phyloP scores from a whole-genome alignment of 768 basidiomycete genomes.

The Auricularia heimuer region DNA sequence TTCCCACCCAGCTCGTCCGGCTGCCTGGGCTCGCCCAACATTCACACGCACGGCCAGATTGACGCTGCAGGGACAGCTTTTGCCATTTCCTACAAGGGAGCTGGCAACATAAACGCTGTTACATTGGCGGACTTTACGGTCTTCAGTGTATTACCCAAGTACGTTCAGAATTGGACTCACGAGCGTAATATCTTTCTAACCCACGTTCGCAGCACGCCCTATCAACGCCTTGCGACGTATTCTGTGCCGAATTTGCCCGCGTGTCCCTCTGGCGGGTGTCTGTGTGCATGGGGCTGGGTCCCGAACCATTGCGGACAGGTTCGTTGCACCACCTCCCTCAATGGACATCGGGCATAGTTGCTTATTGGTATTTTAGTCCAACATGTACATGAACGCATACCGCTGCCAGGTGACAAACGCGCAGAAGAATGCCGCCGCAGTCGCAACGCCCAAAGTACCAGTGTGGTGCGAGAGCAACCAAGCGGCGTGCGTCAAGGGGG shows the following conservation, averaged over 20 bases:
- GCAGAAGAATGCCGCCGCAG: neutral
- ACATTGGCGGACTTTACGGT: constrained; percentile 1
- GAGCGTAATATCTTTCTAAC: too few species aligned
- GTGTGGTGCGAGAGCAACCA: constrained; percentile 7
- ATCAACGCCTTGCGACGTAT: constrained; percentile 6
- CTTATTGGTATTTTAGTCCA: neutral
- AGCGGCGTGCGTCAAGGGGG: constrained; percentile 3
- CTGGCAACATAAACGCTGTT: neutral
- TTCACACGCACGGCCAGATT: neutral
- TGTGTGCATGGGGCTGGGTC: constrained; percentile 6
- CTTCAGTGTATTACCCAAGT: constrained; percentile 2
- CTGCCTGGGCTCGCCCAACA: neutral
- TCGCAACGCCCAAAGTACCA: neutral
- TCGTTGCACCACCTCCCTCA: too few species aligned
- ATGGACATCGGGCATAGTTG: neutral
- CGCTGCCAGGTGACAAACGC: constrained; percentile 4
- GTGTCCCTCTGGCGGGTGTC: constrained; percentile 7
- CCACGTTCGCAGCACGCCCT: constrained; percentile 4
- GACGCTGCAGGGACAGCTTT: constrained; percentile 3
- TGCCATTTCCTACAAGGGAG: constrained; percentile 3
- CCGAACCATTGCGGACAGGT: constrained; percentile 3
- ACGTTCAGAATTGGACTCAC: too few species aligned
- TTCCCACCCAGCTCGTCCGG: neutral
- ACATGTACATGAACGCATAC: constrained; percentile 7
- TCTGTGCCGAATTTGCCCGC: constrained; percentile 3